These are phyloP conservation scores for Heterobasidion parviporum DNA, from an alignment of 1,284 basidiomycete species.

Conservation along the genomic window DNA sequence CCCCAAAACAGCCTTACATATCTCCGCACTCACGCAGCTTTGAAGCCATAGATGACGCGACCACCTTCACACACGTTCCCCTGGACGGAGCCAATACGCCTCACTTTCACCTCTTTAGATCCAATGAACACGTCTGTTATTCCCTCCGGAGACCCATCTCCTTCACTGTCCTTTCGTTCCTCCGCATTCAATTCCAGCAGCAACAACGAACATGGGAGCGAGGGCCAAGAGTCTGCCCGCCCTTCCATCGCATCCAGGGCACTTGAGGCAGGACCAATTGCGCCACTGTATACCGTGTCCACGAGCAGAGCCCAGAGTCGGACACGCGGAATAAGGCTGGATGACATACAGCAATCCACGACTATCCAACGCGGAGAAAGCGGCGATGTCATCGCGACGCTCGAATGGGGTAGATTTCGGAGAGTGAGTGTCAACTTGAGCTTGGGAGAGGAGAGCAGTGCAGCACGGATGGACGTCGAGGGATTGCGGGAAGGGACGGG, in stretches of 20 bases:
- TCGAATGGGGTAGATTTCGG: neutral
- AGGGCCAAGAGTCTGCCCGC: neutral
- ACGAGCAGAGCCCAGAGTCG: neutral
- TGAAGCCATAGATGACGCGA: neutral
- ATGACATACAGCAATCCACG: neutral
- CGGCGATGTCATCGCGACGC: neutral
- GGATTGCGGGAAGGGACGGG: neutral
- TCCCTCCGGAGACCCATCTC: neutral
- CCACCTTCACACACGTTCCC: neutral
- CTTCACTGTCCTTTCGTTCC: neutral
- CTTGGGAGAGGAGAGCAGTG: neutral
- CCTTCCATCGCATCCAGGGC: neutral
- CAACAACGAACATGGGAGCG: neutral
- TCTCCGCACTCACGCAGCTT: neutral
- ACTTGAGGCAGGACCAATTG: neutral
- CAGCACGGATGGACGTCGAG: neutral
- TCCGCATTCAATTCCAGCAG: neutral
- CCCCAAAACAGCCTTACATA: too few relatives aligned
- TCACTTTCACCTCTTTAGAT: neutral
- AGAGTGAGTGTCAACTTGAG: neutral
- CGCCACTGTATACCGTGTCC: neutral
- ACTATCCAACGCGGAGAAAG: neutral
- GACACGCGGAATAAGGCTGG: neutral
- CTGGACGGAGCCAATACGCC: conserved; percentile 1
- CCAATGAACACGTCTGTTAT: neutral